Conservation (phyloP, 257 asterid genomes). For the Solanum pennellii region DNA sequence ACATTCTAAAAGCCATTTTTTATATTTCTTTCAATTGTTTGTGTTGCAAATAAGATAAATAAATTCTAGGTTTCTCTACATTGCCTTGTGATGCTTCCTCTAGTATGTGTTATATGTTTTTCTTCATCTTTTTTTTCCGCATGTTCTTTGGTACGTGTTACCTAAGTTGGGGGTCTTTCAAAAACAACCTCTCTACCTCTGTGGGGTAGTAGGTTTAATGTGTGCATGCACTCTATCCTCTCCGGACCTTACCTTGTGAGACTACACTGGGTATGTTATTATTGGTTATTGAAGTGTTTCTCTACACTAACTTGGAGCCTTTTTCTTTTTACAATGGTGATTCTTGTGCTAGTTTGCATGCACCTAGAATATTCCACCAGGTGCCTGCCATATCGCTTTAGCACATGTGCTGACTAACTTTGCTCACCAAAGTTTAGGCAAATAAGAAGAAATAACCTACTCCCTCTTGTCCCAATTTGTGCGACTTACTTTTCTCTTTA, state of each 20-base stretch:
- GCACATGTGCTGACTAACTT: background rate
- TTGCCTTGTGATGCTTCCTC: background rate
- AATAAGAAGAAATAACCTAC: background rate
- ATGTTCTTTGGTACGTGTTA: background rate
- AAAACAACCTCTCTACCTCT: background rate
- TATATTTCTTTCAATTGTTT: background rate
- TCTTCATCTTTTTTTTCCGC: background rate
- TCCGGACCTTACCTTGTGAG: background rate
- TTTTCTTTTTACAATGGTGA: background rate
- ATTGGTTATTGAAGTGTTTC: background rate
- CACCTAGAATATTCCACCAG: background rate
- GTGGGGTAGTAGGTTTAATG: background rate
- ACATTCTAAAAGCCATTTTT: background rate
- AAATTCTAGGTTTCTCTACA: background rate
- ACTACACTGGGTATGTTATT: background rate
- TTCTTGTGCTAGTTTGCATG: background rate
- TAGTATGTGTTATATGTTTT: background rate
- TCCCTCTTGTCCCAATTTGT: too few species aligned
- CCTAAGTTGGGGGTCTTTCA: background rate
- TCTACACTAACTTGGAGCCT: background rate
- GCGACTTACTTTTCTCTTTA: too few species aligned
- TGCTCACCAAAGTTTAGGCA: background rate
- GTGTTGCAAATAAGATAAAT: background rate
- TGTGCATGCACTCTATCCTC: background rate
- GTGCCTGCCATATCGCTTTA: background rate